Conservation (phyloP, 1,139 yeast species). For the Zygoascus sp. region DNA sequence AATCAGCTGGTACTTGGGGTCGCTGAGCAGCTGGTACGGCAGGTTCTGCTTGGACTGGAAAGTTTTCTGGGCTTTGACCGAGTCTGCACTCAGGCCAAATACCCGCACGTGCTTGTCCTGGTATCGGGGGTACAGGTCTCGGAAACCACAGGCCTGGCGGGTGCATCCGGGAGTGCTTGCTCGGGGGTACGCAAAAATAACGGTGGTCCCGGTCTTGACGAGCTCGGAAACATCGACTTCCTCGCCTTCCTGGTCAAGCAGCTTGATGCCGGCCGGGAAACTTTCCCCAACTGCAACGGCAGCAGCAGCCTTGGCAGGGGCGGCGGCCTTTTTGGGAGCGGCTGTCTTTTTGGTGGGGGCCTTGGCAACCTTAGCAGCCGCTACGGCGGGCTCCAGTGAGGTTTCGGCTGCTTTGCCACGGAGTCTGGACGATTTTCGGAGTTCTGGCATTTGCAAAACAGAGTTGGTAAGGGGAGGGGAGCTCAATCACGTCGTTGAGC, state of each 20-base stretch:
- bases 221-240: conserved; percentile 38
- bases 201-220: conserved; percentile 26
- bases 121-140: conserved; percentile 58
- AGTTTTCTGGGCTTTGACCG: conserved; percentile 66
- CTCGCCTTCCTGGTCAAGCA: conserved; percentile 65
- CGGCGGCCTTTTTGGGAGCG: neutral
- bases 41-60: conserved; percentile 70
- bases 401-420: neutral
- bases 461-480: neutral
- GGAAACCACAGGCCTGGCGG: conserved; percentile 86
- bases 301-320: conserved; percentile 5
- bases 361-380: conserved; percentile 3
- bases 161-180: conserved; percentile 95
- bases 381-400: neutral
- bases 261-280: conserved; percentile 56
- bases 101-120: conserved; percentile 39
- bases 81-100: conserved; percentile 56
- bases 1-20: conserved; percentile 66
- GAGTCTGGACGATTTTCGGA: conserved; percentile 2
- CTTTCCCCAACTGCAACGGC: conserved; percentile 50
- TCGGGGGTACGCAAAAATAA: conserved; percentile 68
- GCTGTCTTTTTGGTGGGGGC: conserved; percentile 1
- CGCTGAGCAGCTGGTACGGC: conserved; percentile 71
- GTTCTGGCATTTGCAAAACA: neutral
- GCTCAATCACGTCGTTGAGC: neutral